phyloP scores from a whole-genome alignment of 495 filamentous ascomycete genomes.

The Penicillium psychrofluorescens region DNA sequence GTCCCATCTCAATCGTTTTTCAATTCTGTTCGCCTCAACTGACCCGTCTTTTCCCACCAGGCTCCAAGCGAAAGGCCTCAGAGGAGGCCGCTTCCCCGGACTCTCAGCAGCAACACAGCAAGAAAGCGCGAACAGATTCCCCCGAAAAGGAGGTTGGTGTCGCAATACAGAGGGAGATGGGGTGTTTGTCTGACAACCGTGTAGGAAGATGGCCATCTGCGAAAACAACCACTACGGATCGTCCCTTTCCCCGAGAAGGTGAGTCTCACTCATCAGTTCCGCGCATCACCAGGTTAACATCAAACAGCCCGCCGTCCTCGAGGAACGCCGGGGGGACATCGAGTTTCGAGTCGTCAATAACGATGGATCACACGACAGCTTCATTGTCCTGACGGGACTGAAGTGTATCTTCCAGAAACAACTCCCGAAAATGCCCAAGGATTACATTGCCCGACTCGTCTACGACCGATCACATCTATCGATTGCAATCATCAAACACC shows the following conservation, averaged over 20 bases:
- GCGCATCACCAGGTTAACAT: background rate
- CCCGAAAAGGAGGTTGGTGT: constrained; percentile 43
- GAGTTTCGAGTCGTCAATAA: constrained; percentile 98
- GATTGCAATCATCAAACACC: constrained; percentile 96
- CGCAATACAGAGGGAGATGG: background rate
- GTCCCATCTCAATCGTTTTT: background rate
- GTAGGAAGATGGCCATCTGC: constrained; percentile 24
- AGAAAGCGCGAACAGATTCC: constrained; percentile 55
- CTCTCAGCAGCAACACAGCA: constrained; percentile 36
- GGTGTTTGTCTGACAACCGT: background rate
- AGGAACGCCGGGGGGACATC: constrained; percentile 92
- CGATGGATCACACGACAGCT: constrained; percentile 77
- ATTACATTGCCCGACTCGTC: constrained; percentile 94
- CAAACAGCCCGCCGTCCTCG: constrained; percentile 72
- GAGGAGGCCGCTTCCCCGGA: constrained; percentile 58
- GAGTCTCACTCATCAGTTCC: background rate
- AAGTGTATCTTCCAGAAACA: constrained; percentile 99
- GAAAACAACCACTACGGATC: constrained; percentile 40
- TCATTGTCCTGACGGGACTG: constrained; percentile 89
- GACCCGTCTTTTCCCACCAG: constrained; percentile 26
- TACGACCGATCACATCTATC: constrained; percentile 95
- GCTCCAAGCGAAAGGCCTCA: constrained; percentile 70
- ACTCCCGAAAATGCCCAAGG: constrained; percentile 97
- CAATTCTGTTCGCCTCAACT: background rate
- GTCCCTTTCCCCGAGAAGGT: constrained; percentile 86